Conservation (phyloP, 805 yeast species). For the Hanseniaspora occidentalis region DNA sequence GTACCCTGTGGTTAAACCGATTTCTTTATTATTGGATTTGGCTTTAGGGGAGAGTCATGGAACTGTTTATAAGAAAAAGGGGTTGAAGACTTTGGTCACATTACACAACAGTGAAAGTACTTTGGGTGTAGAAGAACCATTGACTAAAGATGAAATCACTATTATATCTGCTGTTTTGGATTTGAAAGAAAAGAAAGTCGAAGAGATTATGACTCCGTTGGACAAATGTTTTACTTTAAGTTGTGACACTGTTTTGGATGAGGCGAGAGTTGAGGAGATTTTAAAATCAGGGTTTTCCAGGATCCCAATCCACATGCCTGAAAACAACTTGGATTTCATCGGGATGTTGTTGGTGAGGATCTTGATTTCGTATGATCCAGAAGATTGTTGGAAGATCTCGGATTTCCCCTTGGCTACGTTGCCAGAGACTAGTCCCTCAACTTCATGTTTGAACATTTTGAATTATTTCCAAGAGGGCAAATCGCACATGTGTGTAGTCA, state of each 20-base stretch:
- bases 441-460: conserved; percentile 85
- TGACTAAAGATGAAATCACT: conserved; percentile 91
- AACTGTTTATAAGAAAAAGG: conserved; percentile 82
- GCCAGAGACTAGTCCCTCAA: conserved; percentile 86
- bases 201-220: conserved; percentile 88
- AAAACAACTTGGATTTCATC: conserved; percentile 78
- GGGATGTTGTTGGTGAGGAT: conserved; percentile 93
- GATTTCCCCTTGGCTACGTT: conserved; percentile 90
- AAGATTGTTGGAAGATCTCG: conserved; percentile 84
- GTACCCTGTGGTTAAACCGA: conserved; percentile 90
- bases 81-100: conserved; percentile 86
- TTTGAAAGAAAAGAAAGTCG: conserved; percentile 80
- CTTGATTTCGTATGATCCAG: conserved; percentile 91
- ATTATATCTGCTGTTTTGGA: conserved; percentile 90
- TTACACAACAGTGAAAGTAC: conserved; percentile 52
- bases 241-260: conserved; percentile 73
- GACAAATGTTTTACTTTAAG: conserved; percentile 80
- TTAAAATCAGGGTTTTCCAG: conserved; percentile 91
- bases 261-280: conserved; percentile 73
- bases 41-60: conserved; percentile 94
- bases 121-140: conserved; percentile 79
- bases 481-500: conserved; percentile 92
- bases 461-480: conserved; percentile 97
- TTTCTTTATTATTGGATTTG: conserved; percentile 66
- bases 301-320: conserved; percentile 85